These are phyloP conservation scores for Epichloe sibirici DNA, from an alignment of 2,329 filamentous ascomycete genomes.

Conservation along the genomic window DNA sequence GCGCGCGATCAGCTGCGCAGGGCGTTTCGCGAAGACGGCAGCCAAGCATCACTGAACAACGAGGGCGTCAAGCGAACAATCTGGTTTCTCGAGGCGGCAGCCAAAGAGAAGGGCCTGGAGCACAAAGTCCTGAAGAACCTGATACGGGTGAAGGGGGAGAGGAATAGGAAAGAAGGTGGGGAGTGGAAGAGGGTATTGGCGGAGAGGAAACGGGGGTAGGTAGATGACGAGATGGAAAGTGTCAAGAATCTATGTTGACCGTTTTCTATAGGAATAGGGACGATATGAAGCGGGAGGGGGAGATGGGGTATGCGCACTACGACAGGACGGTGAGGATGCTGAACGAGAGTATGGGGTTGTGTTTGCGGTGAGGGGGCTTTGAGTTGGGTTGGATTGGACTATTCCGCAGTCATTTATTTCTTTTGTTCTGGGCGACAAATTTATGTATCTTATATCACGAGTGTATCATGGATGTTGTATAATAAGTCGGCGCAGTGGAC, in stretches of 20 bases:
- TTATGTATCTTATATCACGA: no score
- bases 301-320: constrained; percentile 44
- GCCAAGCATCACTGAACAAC: constrained; percentile 28
- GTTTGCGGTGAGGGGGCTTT: constrained; percentile 32
- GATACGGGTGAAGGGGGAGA: constrained; percentile 23
- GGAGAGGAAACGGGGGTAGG: constrained; percentile 15
- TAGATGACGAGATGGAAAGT: neutral
- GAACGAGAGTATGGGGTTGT: constrained; percentile 60
- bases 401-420: no score
- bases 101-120: constrained; percentile 52
- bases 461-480: no score
- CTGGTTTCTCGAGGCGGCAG: constrained; percentile 57
- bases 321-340: constrained; percentile 60
- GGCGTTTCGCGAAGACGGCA: constrained; percentile 38
- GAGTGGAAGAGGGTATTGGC: constrained; percentile 12
- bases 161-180: constrained; percentile 4
- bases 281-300: constrained; percentile 10
- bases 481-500: no score
- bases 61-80: constrained; percentile 50
- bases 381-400: no score
- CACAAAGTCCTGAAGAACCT: constrained; percentile 62
- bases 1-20: constrained; percentile 46
- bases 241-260: no score
- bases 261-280: constrained; percentile 4
- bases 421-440: no score